These are phyloP conservation scores for Aspergillus niger DNA, from an alignment of 2,329 filamentous ascomycete species.

Conservation along the genomic window DNA sequence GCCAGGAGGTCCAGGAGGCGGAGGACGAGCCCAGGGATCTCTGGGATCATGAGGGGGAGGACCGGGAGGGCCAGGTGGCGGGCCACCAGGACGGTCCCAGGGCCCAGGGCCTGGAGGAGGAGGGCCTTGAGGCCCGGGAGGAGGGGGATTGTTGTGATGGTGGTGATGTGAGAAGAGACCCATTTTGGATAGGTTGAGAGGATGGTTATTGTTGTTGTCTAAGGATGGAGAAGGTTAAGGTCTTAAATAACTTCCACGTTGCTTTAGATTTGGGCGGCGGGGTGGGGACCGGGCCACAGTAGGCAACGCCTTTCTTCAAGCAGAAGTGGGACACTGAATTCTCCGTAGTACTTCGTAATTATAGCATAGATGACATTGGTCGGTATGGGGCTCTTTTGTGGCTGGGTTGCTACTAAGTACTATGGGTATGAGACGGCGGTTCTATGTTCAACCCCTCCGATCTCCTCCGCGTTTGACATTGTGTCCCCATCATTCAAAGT, in stretches of 20 bases:
- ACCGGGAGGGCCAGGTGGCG: neutral
- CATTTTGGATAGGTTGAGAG: constrained; percentile 1
- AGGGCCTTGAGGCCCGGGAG: neutral
- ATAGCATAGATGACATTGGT: neutral
- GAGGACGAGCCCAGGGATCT: neutral
- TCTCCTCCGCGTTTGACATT: neutral
- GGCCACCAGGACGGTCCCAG: neutral
- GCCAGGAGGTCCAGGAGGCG: neutral
- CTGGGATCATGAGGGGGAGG: neutral
- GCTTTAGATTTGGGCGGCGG: neutral
- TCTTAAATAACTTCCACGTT: constrained; percentile 4
- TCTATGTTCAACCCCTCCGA: neutral
- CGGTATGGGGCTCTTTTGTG: neutral
- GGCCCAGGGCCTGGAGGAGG: neutral
- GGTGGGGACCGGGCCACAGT: constrained; percentile 1
- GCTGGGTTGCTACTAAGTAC: neutral
- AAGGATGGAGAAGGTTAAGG: neutral
- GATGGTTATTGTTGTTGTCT: neutral
- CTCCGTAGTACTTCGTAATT: neutral
- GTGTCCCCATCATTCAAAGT: neutral
- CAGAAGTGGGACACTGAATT: neutral
- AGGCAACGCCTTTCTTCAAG: constrained; percentile 1
- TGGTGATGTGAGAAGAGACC: constrained; percentile 3
- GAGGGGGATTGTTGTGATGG: constrained; percentile 4
- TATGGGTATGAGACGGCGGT: neutral